Evolutionary conservation across 495 filamentous ascomycete genomes (phyloP).

Genomic region (Penicillium canariense): DNA sequence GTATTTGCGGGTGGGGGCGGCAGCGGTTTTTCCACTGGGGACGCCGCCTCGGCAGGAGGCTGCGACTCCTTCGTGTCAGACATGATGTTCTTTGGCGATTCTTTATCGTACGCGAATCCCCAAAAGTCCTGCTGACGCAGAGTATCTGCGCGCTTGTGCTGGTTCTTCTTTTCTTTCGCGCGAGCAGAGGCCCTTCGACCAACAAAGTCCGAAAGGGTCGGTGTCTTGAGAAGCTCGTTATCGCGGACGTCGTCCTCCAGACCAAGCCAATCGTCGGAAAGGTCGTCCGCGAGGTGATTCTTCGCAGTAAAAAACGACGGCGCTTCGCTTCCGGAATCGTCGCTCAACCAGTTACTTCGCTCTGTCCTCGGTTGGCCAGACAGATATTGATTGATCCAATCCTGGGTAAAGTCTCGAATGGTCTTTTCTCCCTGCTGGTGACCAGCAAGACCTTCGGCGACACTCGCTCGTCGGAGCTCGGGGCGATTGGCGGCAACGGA

Average conservation of each 20-base stretch:
- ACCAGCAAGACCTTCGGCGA: slow-evolving; percentile 24
- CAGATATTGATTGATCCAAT: slow-evolving; percentile 76
- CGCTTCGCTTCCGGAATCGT: slow-evolving; percentile 61
- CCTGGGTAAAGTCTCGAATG: slow-evolving; percentile 63
- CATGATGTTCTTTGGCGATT: slow-evolving; percentile 36
- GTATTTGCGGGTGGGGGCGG: slow-evolving; percentile 43
- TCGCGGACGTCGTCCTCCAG: slow-evolving; percentile 42
- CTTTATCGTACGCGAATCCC: slow-evolving; percentile 47
- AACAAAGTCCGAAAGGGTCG: slow-evolving; percentile 43
- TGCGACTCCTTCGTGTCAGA: slow-evolving; percentile 32
- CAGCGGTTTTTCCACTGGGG: slow-evolving; percentile 45
- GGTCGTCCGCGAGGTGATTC: slow-evolving; percentile 45
- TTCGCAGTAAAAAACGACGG: slow-evolving; percentile 46
- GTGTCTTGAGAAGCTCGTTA: slow-evolving; percentile 43
- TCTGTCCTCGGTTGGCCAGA: slow-evolving; percentile 59
- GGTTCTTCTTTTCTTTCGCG: slow-evolving; percentile 43
- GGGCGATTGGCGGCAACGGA: slow-evolving; percentile 50
- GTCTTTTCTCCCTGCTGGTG: slow-evolving; percentile 45
- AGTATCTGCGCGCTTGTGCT: slow-evolving; percentile 61
- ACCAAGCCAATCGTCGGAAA: slow-evolving; percentile 45
- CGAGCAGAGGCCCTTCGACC: slow-evolving; percentile 32
- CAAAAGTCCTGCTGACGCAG: slow-evolving; percentile 59
- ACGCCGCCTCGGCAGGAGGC: slow-evolving; percentile 22
- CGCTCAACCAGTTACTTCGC: slow-evolving; percentile 69
- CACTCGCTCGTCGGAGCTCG: slow-evolving; percentile 52